These are phyloP conservation scores for Prototheca cutis DNA, from an alignment of 163 green algal genomes.

Conservation along the genomic window DNA sequence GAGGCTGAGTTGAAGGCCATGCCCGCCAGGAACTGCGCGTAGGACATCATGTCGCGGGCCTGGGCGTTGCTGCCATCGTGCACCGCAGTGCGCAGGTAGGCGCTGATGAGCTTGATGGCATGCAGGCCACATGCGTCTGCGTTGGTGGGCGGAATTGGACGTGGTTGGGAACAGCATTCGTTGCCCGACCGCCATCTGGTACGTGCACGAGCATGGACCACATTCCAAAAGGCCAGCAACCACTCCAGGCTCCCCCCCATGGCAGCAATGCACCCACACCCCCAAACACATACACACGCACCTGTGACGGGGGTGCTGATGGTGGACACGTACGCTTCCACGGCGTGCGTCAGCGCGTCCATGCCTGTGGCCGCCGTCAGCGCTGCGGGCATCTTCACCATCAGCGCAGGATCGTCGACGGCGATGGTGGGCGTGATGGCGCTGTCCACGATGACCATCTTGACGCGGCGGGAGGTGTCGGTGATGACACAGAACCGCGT, in stretches of 20 bases:
- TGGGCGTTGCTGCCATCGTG: constrained; percentile 14
- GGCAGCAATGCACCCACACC: too few species aligned
- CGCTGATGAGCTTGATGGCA: constrained; percentile 25
- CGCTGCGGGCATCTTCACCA: constrained; percentile 20
- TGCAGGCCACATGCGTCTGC: constrained; percentile 28
- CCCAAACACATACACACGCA: too few species aligned
- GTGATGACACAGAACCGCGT: constrained; percentile 35
- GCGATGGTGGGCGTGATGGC: constrained; percentile 24
- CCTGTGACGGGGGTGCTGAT: constrained; percentile 20
- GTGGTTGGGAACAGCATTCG: too few species aligned
- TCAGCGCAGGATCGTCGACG: constrained; percentile 29
- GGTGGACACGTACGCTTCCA: constrained; percentile 32
- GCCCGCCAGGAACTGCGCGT: constrained; percentile 31
- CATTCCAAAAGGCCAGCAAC: too few species aligned
- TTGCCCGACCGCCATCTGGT: too few species aligned
- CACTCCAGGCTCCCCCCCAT: too few species aligned
- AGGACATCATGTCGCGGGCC: constrained; percentile 36
- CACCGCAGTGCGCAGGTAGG: constrained; percentile 25
- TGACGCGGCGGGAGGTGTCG: constrained; percentile 15
- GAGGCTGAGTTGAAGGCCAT: constrained; percentile 33
- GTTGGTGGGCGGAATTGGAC: too few species aligned
- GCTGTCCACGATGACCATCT: constrained; percentile 25
- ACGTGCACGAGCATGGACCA: too few species aligned
- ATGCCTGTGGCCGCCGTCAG: constrained; percentile 37
- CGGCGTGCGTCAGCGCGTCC: constrained; percentile 31